Evolutionary conservation across 1,284 basidiomycete genomes (phyloP).

Genomic region (Gymnopus androsaceus): DNA sequence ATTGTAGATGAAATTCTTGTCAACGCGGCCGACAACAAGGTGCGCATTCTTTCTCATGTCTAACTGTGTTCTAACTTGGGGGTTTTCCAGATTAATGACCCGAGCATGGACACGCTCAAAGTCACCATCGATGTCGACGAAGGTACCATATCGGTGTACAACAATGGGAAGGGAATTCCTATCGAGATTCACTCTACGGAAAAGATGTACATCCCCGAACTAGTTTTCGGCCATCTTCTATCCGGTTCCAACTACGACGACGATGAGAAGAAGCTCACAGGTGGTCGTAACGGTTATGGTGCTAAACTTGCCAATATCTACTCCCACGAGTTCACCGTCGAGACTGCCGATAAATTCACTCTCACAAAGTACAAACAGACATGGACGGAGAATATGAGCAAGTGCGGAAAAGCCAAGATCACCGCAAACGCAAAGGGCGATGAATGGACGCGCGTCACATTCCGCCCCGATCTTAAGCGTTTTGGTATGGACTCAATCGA

Average conservation of each 20-base stretch:
- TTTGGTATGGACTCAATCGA: slow-evolving; percentile 95
- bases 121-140: slow-evolving; percentile 85
- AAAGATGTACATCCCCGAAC: slow-evolving; percentile 94
- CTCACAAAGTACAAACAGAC: slow-evolving; percentile 94
- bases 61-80: background rate
- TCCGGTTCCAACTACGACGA: slow-evolving; percentile 99
- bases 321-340: slow-evolving; percentile 95
- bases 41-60: slow-evolving; percentile 30
- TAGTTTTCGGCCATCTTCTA: slow-evolving; percentile 96
- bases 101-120: slow-evolving; percentile 87
- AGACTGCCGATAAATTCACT: slow-evolving; percentile 91
- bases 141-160: slow-evolving; percentile 89
- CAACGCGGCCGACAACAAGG: slow-evolving; percentile 99
- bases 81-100: slow-evolving; percentile 79
- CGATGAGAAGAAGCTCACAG: slow-evolving; percentile 97
- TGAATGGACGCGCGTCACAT: slow-evolving; percentile 94
- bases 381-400: slow-evolving; percentile 93
- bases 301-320: slow-evolving; percentile 99
- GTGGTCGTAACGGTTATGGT: slow-evolving; percentile 98
- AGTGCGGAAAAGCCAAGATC: slow-evolving; percentile 88
- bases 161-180: slow-evolving; percentile 96
- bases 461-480: slow-evolving; percentile 88
- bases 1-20: slow-evolving; percentile 99
- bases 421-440: slow-evolving; percentile 86
- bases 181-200: slow-evolving; percentile 95